phyloP scores from a whole-genome alignment of 2,329 filamentous ascomycete genomes.

The Coniochaeta hoffmannii region DNA sequence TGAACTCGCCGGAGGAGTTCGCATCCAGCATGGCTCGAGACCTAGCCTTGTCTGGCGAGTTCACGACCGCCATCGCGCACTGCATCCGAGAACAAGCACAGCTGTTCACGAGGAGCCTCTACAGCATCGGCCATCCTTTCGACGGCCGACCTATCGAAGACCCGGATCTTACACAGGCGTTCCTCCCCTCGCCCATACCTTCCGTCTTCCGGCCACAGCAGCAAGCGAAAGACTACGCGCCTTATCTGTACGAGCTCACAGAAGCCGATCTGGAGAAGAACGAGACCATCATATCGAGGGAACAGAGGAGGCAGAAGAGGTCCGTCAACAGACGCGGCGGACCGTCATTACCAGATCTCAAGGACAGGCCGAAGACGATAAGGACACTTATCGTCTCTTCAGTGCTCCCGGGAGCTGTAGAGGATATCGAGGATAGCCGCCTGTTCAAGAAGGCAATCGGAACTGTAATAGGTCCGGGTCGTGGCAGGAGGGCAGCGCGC shows the following conservation, averaged over 20 bases:
- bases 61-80: constrained; percentile 94
- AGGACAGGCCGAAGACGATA: constrained; percentile 88
- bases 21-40: constrained; percentile 83
- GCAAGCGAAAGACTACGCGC: constrained; percentile 87
- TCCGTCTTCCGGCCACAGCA: constrained; percentile 85
- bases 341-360: constrained; percentile 89
- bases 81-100: constrained; percentile 95
- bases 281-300: constrained; percentile 86
- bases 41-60: constrained; percentile 86
- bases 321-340: constrained; percentile 91
- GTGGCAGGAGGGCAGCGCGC: constrained; percentile 34
- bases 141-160: constrained; percentile 92
- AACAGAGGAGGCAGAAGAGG: constrained; percentile 89
- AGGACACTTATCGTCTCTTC: constrained; percentile 88
- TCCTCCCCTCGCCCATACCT: constrained; percentile 76
- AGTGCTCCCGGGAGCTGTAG: constrained; percentile 80
- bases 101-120: constrained; percentile 87
- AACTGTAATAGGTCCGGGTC: constrained; percentile 46
- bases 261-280: constrained; percentile 85
- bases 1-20: constrained; percentile 93
- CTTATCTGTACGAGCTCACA: constrained; percentile 88
- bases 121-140: constrained; percentile 89
- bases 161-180: constrained; percentile 75
- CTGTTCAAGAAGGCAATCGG: constrained; percentile 73
- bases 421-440: constrained; percentile 73